Evolutionary conservation across 345 rosid genomes (phyloP), one percentile per base, ranked within the genome.

Genomic region (Eutrema yunnanense): DNA sequence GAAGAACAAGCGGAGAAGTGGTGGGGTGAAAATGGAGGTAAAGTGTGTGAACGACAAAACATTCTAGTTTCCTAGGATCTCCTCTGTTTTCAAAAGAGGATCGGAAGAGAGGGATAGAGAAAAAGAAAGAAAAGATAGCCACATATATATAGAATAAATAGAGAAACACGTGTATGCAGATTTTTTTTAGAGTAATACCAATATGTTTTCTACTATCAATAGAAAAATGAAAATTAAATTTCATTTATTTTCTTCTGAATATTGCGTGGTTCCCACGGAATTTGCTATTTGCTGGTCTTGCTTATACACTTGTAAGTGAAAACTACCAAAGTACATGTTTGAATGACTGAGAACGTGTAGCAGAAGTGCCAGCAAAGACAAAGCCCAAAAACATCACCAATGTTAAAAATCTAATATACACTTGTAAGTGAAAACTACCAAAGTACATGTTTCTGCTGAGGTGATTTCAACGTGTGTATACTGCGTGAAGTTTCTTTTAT

Each of bases 1-100:
- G 92, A 93, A 82, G 85, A 85, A 62, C 80, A 82, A 82, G 98
- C 97, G 6, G 92, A 90, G 86, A 91, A 83, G 36, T 89, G 97
- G 98, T 94, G 97, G 98, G 79, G 84, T 57, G 92, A 87, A 67
- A 84, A 94, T 72, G 97, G 85, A 40, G 50, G 77, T 76, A 77
- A 71, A 73, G 81, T 88, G 37, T 86, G 86, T 2, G 87, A 90
- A 75, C 84, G 87, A 60, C 87, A 88, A 71, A 82, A 82, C 65
- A 75, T 75, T 62, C 43, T 69, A 54, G 60, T 69, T 69, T 75
- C 79, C 1, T 75, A 75, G 65, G 56, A 56, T 29, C 64, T 33
- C 10, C 9, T 59, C 40, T 70, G 29, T 50, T 8, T 29, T 61
- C 13, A 54, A 4, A 36, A 55, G 47, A 44, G 36, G 33, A 62